A percentile compares a stretch with the other conserved stretches of the same genome.
These are phyloP conservation scores for Auriscalpium orientale DNA, from an alignment of 768 basidiomycete genomes.

Conservation along the genomic window DNA sequence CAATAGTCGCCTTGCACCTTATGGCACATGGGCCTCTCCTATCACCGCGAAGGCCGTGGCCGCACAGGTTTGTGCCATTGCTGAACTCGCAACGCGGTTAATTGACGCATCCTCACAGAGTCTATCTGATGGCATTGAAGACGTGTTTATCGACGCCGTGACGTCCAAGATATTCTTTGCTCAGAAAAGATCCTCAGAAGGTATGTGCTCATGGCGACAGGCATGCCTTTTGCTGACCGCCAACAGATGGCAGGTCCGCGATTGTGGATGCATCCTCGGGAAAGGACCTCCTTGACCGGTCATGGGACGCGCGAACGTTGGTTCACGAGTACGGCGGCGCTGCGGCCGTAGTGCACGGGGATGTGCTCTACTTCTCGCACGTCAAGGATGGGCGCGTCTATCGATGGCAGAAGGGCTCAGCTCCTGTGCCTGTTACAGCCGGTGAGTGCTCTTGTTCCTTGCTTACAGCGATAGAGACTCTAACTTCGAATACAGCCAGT, in stretches of 20 bases:
- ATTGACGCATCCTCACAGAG: not conserved
- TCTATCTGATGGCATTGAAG: constrained; percentile 5
- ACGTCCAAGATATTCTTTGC: constrained; percentile 4
- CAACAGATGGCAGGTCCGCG: constrained; percentile 7
- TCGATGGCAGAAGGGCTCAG: not conserved
- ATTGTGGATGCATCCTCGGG: not conserved
- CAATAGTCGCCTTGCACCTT: not conserved
- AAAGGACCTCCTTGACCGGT: constrained; percentile 18
- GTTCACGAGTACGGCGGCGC: not conserved
- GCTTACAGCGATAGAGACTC: too few relatives aligned
- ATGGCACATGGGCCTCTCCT: not conserved
- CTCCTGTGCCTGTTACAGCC: not conserved
- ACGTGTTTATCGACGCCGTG: constrained; percentile 3
- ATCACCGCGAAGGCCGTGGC: not conserved
- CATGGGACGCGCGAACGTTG: constrained; percentile 20
- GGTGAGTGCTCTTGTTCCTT: not conserved
- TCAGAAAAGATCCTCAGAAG: constrained; percentile 4
- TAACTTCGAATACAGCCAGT: not conserved
- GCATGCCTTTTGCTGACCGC: not conserved
- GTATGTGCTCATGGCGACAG: not conserved
- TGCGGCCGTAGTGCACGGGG: not conserved
- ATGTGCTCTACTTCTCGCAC: not conserved
- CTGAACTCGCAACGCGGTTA: not conserved
- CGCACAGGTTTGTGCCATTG: not conserved
- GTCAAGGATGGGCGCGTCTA: not conserved